These are phyloP conservation scores for Phoma sp. DNA, from an alignment of 2,329 filamentous ascomycete species.

Conservation along the genomic window DNA sequence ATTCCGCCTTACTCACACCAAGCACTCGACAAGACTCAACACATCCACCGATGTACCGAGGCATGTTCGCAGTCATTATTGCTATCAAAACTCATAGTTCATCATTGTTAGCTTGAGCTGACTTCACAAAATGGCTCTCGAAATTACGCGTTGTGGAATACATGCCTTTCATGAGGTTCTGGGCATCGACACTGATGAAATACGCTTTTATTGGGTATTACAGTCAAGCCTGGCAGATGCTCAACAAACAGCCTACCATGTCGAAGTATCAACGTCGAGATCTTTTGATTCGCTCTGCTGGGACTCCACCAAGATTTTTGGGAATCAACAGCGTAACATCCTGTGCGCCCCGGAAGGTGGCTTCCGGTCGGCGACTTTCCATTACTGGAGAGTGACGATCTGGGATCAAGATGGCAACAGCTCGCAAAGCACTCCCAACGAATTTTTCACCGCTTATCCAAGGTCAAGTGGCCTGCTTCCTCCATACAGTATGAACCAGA, in stretches of 20 bases:
- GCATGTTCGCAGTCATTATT: neutral
- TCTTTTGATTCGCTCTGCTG: constrained; percentile 19
- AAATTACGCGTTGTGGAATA: constrained; percentile 45
- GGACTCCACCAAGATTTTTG: constrained; percentile 28
- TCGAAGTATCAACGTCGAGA: constrained; percentile 24
- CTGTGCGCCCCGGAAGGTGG: constrained; percentile 38
- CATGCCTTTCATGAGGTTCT: constrained; percentile 49
- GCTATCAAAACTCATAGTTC: neutral
- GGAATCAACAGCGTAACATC: constrained; percentile 36
- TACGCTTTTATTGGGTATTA: constrained; percentile 47
- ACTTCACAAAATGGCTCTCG: constrained; percentile 22
- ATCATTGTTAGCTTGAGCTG: neutral
- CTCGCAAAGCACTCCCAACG: constrained; percentile 35
- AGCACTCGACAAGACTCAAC: neutral
- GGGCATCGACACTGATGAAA: constrained; percentile 49
- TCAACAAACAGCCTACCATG: constrained; percentile 40
- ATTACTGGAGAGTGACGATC: constrained; percentile 48
- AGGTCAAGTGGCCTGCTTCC: constrained; percentile 43
- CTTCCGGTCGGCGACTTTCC: constrained; percentile 45
- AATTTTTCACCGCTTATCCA: constrained; percentile 51
- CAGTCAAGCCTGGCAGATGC: constrained; percentile 37
- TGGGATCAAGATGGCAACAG: constrained; percentile 44
- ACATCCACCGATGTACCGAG: neutral
- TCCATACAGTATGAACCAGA: constrained; percentile 53
- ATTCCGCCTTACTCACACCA: neutral